Evolutionary conservation across 2,329 filamentous ascomycete species (phyloP).

Genomic region (Scopulariopsis brevicaulis): DNA sequence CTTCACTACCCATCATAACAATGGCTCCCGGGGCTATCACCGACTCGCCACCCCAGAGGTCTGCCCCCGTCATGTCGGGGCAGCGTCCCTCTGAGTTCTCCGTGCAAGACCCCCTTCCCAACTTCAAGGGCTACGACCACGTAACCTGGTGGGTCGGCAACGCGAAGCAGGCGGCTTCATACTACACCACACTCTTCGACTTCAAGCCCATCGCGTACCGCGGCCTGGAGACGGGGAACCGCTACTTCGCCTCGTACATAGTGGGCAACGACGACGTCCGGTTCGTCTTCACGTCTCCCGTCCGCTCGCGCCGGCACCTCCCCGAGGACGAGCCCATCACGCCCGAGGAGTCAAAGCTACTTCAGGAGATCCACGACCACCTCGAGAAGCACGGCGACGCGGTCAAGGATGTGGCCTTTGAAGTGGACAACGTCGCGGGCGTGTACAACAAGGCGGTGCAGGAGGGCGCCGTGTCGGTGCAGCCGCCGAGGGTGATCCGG

Average conservation of each 20-base stretch:
- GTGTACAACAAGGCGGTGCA: slow-evolving; percentile 67
- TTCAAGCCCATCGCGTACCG: slow-evolving; percentile 75
- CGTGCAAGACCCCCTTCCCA: slow-evolving; percentile 34
- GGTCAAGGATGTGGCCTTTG: slow-evolving; percentile 91
- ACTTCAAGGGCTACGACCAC: slow-evolving; percentile 81
- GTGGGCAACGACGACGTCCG: slow-evolving; percentile 64
- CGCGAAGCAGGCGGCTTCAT: slow-evolving; percentile 86
- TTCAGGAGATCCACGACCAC: slow-evolving; percentile 70
- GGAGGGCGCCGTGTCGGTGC: slow-evolving; percentile 50
- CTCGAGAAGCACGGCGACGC: slow-evolving; percentile 83
- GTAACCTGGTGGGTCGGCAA: slow-evolving; percentile 96
- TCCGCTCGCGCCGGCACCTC: slow-evolving; percentile 49
- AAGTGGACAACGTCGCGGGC: slow-evolving; percentile 77
- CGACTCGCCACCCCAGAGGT: slow-evolving; percentile 32
- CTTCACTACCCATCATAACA: slow-evolving; percentile 3
- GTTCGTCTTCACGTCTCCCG: slow-evolving; percentile 75
- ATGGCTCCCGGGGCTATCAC: slow-evolving; percentile 52
- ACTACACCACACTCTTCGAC: slow-evolving; percentile 79
- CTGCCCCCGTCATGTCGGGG: slow-evolving; percentile 23
- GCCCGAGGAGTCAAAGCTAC: slow-evolving; percentile 48
- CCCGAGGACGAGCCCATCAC: slow-evolving; percentile 50
- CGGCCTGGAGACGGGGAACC: slow-evolving; percentile 78
- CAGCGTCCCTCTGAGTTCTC: slow-evolving; percentile 35
- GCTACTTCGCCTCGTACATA: slow-evolving; percentile 74
- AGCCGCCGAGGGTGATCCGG: slow-evolving; percentile 39